Base-by-base conservation (phyloP, 2,329 filamentous ascomycete species). In the Aaosphaeria pasadenensis region DNA sequence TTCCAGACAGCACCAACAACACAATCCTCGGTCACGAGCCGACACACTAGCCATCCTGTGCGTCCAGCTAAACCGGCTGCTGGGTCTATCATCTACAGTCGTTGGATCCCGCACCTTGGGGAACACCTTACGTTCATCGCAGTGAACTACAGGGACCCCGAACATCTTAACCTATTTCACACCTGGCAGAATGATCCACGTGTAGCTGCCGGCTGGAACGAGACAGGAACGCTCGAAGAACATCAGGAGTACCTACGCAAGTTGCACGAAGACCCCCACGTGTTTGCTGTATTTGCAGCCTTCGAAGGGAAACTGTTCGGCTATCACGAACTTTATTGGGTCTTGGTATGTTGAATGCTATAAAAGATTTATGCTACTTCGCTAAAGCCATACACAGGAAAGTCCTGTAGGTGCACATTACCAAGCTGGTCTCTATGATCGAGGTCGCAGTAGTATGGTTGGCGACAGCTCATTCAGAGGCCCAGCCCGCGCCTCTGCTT, bases 251-350 rank as follows among this genome's bases (percentile, higher is more conserved):
- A 92, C 67, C 77, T 91, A 44, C 77, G 80, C 30, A 80, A 80
- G 54, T 77, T 87, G 46, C 83, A 89, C 60, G 78, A 82, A 40
- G 88, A 91, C 64, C 82, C 85, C 30, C 88, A 91, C 68, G 81
- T 86, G 52, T 73, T 90, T 45, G 81, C 84, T 28, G 74, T 91
- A 41, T 74, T 91, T 49, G 88, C 84, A 5, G 79, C 80, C 29
- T 92, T 89, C 64, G 81, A 91, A 47, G 85, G 87, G 30, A 78
- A 77, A 2, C 80, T 75, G 42, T 91, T 91, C 66, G 84, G 86
- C 0, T 91, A 91, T 66, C 91, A 88, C 63, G 88, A 92, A 67
- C 75, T 91, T 1, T 91, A 91, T 67, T 91, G 87, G 87, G 85
- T 83, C 33, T 84, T 83, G 74, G 79, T 81, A 71, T 52, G 43